Base-by-base conservation (phyloP, 2,329 filamentous ascomycete genomes). In the Hypoxylon sp. region DNA sequence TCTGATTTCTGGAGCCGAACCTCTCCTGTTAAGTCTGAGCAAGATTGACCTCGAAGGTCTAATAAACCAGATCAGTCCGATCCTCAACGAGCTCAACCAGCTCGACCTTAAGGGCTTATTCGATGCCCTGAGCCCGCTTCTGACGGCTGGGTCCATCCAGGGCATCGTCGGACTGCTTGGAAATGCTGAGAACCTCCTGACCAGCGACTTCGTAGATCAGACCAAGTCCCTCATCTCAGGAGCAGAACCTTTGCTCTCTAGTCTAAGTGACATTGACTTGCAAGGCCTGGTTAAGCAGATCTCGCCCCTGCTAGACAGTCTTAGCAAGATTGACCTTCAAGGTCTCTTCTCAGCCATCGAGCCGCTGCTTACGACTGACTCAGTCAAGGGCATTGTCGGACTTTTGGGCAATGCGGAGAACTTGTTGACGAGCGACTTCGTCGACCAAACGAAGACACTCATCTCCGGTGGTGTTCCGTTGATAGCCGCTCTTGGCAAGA, bases 311-410 rank as follows among this genome's bases (percentile, higher is more conserved):
- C 71, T 80, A 4, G 64, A 68, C 1, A 73, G 70, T 2, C 65
- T 80, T 1, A 71, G 73, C 43, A 73, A 77, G 47, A 70, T 80
- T 4, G 75, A 80, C 24, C 68, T 81, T 0, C 62, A 73, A 48
- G 71, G 71, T 1, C 59, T 80, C 0, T 51, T 79, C 1, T 69
- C 75, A 1, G 73, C 78, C 5, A 61, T 79, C 4, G 68, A 70
- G 8, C 79, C 79, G 11, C 65, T 81, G 1, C 62, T 81, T 15
- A 77, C 73, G 1, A 55, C 70, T 1, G 67, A 76, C 13, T 73
- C 71, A 1, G 64, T 77, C 13, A 68, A 74, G 53, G 73, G 74
- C 2, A 58, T 77, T 22, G 56, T 76, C 15, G 66, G 65, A 3
- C 68, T 77, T 1, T 59, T 77, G 7, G 62, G 59, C 37, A 76